These are phyloP conservation scores for Hypericum perforatum DNA, from an alignment of 345 rosid genomes.

Conservation along the genomic window DNA sequence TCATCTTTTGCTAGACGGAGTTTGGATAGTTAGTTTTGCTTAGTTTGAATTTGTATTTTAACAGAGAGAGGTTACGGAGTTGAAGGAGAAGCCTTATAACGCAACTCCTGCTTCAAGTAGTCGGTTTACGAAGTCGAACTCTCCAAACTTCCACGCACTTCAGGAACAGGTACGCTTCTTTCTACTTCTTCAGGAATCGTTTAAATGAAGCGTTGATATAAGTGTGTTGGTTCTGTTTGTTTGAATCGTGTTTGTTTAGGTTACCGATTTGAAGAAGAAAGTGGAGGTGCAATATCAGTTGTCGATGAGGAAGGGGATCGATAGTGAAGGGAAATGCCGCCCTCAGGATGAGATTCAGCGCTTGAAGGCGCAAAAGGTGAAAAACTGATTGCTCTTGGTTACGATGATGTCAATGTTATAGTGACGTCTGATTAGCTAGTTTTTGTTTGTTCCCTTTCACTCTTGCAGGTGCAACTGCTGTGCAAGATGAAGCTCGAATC, in stretches of 20 bases:
- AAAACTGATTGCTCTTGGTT: background rate
- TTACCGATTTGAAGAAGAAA: conserved; percentile 18
- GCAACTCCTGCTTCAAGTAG: conserved; percentile 8
- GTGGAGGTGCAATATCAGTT: conserved; percentile 10
- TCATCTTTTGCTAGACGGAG: conserved; percentile 5
- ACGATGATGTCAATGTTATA: background rate
- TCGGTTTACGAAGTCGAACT: conserved; percentile 1
- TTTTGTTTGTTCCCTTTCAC: background rate
- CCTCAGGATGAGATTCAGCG: conserved; percentile 14
- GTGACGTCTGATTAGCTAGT: background rate
- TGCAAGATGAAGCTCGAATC: conserved; percentile 25
- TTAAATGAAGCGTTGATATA: no score
- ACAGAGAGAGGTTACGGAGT: conserved; percentile 17
- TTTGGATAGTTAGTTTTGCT: background rate
- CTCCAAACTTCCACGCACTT: conserved; percentile 6
- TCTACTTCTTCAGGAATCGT: no score
- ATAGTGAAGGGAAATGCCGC: background rate
- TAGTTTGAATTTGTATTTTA: background rate
- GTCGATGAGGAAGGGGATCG: conserved; percentile 13
- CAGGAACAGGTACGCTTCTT: conserved; percentile 14
- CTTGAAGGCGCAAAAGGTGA: conserved; percentile 25
- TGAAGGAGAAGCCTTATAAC: conserved; percentile 6
- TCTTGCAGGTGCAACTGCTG: conserved; percentile 16
- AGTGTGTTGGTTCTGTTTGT: no score
- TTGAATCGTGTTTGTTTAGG: conserved; percentile 6